A percentile compares a stretch with the other conserved stretches of the same genome.
phyloP scores from a whole-genome alignment of 257 asterid species.

The Prunella vulgaris region DNA sequence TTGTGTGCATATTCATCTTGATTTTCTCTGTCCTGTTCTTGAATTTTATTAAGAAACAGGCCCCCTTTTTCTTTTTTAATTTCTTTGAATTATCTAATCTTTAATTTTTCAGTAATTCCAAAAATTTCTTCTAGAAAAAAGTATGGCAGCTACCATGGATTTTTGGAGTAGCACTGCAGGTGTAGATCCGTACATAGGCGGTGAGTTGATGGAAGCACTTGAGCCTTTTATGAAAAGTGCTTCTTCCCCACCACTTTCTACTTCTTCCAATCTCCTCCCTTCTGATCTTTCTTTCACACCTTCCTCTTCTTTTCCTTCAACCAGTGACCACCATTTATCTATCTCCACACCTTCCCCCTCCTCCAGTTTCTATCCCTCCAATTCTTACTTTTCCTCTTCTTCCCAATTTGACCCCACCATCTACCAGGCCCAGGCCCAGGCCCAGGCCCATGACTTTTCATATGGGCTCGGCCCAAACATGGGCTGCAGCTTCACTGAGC shows the following conservation, averaged over 20 bases:
- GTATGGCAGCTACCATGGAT: constrained; percentile 76
- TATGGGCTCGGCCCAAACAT: constrained; percentile 34
- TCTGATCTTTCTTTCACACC: constrained; percentile 5
- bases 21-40: constrained; percentile 38
- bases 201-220: constrained; percentile 94
- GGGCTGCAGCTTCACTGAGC: constrained; percentile 28
- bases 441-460: constrained; percentile 21
- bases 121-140: not conserved
- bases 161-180: constrained; percentile 48
- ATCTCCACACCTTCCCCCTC: constrained; percentile 21
- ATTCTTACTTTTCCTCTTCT: constrained; percentile 25
- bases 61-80: constrained; percentile 9
- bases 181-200: constrained; percentile 55
- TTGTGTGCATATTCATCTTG: constrained; percentile 1
- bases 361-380: constrained; percentile 29
- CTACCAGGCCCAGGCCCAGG: constrained; percentile 15
- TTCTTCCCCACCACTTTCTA: constrained; percentile 43
- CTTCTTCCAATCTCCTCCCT: constrained; percentile 31
- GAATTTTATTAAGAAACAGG: constrained; percentile 66
- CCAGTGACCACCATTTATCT: constrained; percentile 15
- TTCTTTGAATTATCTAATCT: too few species aligned
- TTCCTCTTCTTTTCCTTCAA: not conserved
- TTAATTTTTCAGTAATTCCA: not conserved
- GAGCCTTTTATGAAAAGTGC: constrained; percentile 91
- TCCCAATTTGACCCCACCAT: constrained; percentile 22